Percentiles rank a stretch among this genome's conserved stretches.
These are phyloP conservation scores for Saccharum officinarum DNA, from an alignment of 176 grass and related monocot species.

Conservation along the genomic window DNA sequence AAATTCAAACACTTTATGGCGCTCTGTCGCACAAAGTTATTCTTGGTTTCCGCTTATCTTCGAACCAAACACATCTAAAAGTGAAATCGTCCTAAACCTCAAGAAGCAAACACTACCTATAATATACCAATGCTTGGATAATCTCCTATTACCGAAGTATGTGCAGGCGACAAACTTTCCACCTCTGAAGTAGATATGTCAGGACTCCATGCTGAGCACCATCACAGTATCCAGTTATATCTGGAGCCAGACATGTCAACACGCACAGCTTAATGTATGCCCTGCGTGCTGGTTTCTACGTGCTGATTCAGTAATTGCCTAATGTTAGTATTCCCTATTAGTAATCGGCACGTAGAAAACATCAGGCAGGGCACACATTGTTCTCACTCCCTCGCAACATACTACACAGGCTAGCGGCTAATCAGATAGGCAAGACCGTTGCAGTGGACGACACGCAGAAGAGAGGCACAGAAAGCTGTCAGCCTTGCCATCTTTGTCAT, in stretches of 20 bases:
- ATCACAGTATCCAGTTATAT: neutral
- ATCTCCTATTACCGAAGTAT: neutral
- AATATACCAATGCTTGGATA: too few species aligned
- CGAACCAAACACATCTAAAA: too few species aligned
- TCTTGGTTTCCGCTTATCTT: too few species aligned
- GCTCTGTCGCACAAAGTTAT: too few species aligned
- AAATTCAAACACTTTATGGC: too few species aligned
- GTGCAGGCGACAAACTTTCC: neutral
- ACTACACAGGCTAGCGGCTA: neutral
- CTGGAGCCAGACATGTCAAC: neutral
- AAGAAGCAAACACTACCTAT: too few species aligned
- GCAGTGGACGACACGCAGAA: conserved; percentile 13
- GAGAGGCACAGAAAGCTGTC: neutral
- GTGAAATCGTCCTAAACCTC: too few species aligned
- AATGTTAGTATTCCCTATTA: neutral
- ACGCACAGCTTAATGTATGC: neutral
- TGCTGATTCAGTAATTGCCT: too few species aligned
- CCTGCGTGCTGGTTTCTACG: too few species aligned
- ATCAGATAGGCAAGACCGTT: neutral
- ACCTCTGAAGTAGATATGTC: neutral
- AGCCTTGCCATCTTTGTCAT: conserved; percentile 1
- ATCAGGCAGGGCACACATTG: neutral
- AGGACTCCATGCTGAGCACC: neutral
- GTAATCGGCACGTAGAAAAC: neutral
- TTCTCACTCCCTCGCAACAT: neutral